Percentiles rank a stretch among this genome's conserved stretches.
These are phyloP conservation scores for Sesbania bispinosa DNA, from an alignment of 306 rosid genomes.

Conservation along the genomic window DNA sequence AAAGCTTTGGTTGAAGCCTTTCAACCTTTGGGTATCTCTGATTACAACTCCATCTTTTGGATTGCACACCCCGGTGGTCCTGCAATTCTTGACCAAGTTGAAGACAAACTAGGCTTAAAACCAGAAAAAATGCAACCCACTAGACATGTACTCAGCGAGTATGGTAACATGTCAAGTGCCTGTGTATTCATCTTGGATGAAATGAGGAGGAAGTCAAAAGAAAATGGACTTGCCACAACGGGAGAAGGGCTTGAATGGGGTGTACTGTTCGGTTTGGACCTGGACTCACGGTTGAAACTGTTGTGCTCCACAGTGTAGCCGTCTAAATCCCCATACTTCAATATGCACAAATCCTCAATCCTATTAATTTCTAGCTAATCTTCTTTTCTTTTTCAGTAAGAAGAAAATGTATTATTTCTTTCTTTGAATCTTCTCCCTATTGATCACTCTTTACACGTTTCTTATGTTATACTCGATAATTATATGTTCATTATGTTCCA, in stretches of 20 bases:
- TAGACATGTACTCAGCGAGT: background rate
- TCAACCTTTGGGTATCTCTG: too few relatives aligned
- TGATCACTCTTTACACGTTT: too few relatives aligned
- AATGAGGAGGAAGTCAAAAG: background rate
- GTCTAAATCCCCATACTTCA: background rate
- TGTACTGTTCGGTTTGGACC: conserved; percentile 18
- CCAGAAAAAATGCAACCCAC: conserved; percentile 9
- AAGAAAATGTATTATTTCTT: too few relatives aligned
- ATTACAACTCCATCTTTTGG: too few relatives aligned
- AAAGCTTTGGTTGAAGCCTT: too few relatives aligned
- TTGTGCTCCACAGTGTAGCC: background rate
- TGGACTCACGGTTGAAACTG: conserved; percentile 5
- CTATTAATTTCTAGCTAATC: too few relatives aligned
- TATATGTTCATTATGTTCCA: too few relatives aligned
- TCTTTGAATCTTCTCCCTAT: too few relatives aligned
- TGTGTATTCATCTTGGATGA: conserved; percentile 4
- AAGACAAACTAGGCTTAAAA: background rate
- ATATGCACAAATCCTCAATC: background rate
- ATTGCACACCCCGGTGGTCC: too few relatives aligned
- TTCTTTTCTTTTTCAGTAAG: too few relatives aligned
- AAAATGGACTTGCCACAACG: background rate
- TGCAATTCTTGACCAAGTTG: conserved; percentile 20
- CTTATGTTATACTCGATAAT: too few relatives aligned
- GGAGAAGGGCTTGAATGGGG: too few relatives aligned
- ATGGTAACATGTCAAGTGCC: background rate